Percentiles rank a stretch among this genome's conserved stretches.
These are phyloP conservation scores for Jackrogersella multiformis DNA, from an alignment of 495 filamentous ascomycete genomes.

Conservation along the genomic window DNA sequence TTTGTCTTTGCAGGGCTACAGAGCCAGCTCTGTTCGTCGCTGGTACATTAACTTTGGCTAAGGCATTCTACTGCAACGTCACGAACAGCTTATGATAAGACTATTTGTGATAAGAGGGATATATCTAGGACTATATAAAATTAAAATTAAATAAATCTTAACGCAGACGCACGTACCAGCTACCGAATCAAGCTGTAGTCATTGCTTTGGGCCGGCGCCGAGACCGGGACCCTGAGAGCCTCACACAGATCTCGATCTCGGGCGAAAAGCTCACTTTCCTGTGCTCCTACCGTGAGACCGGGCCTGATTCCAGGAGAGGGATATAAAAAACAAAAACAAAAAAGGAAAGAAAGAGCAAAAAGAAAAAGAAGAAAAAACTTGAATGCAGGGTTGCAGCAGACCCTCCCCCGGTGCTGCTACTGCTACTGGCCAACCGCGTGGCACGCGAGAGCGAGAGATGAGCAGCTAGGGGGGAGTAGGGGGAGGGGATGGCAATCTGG, in stretches of 20 bases:
- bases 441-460: slow-evolving; percentile 6
- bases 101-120: background rate
- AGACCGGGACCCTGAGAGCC: slow-evolving; percentile 9
- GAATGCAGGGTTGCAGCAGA: slow-evolving; percentile 4
- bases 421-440: background rate
- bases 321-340: slow-evolving; percentile 4
- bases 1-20: background rate
- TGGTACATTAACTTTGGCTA: slow-evolving; percentile 11
- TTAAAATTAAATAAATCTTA: background rate
- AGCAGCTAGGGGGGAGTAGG: background rate
- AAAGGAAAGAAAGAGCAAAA: background rate
- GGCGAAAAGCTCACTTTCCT: slow-evolving; percentile 2
- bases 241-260: slow-evolving; percentile 41
- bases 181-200: background rate
- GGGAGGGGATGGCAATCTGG: slow-evolving; percentile 21
- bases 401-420: background rate
- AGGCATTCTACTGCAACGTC: background rate
- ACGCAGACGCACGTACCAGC: slow-evolving; percentile 14
- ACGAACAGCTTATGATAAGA: slow-evolving; percentile 5
- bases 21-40: background rate
- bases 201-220: background rate
- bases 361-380: background rate
- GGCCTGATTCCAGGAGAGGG: slow-evolving; percentile 9
- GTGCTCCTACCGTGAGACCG: slow-evolving; percentile 16
- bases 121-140: too few relatives aligned